Evolutionary conservation across 2,329 filamentous ascomycete genomes (phyloP).

Genomic region (Apiospora pterosperma): DNA sequence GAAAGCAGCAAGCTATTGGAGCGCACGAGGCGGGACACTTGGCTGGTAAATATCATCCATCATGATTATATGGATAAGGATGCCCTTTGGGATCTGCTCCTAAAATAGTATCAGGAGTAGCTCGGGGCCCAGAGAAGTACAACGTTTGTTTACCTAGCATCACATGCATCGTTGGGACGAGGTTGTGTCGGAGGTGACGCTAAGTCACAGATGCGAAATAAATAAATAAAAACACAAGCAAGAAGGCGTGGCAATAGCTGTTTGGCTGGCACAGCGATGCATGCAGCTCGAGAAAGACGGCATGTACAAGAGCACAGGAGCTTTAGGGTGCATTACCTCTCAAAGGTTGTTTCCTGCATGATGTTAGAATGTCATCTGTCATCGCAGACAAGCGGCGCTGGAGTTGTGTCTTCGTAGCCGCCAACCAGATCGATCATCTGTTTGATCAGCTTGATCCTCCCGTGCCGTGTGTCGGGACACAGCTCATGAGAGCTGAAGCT

Average conservation of each 20-base stretch:
- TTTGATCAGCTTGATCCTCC: background rate
- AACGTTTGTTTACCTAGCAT: background rate
- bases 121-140: background rate
- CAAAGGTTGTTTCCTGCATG: background rate
- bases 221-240: background rate
- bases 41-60: constrained; percentile 89
- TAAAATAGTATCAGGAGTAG: constrained; percentile 24
- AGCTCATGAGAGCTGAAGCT: background rate
- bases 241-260: background rate
- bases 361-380: background rate
- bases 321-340: background rate
- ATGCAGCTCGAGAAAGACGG: background rate
- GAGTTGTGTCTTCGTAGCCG: background rate
- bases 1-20: constrained; percentile 70
- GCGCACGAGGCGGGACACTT: constrained; percentile 64
- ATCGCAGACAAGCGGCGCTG: background rate
- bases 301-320: background rate
- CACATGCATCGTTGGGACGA: background rate
- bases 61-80: constrained; percentile 71
- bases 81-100: constrained; percentile 68
- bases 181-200: background rate
- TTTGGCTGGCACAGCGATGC: background rate
- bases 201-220: background rate
- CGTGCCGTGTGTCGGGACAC: background rate
- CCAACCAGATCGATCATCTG: background rate